Conservation (phyloP, 768 basidiomycete genomes). For the Boletus fagicola region DNA sequence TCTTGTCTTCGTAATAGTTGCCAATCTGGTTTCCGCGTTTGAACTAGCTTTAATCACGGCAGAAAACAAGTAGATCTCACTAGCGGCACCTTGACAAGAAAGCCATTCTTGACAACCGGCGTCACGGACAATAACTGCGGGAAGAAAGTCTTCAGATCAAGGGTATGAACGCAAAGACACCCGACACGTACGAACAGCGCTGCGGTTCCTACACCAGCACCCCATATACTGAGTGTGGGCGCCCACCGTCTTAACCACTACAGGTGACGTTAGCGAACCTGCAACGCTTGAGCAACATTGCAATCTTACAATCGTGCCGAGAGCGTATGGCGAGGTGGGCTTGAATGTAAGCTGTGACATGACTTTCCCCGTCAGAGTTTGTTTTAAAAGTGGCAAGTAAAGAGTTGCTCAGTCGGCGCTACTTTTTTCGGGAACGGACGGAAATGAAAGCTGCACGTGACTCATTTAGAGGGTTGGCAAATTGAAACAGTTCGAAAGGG, state of each 20-base stretch:
- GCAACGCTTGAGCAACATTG: neutral
- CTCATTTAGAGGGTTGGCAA: neutral
- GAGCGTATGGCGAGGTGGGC: conserved; percentile 37
- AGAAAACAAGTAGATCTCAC: conserved; percentile 43
- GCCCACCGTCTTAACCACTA: conserved; percentile 60
- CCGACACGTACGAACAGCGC: conserved; percentile 56
- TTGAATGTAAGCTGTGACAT: conserved; percentile 48
- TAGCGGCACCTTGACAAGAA: conserved; percentile 70
- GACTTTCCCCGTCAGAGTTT: neutral
- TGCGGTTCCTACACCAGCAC: conserved; percentile 62
- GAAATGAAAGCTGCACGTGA: conserved; percentile 23
- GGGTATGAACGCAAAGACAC: neutral
- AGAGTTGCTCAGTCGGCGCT: neutral
- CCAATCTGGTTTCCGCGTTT: conserved; percentile 48
- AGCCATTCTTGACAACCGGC: conserved; percentile 75
- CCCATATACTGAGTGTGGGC: conserved; percentile 66
- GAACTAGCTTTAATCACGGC: neutral
- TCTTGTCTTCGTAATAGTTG: conserved; percentile 74
- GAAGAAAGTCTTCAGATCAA: conserved; percentile 5
- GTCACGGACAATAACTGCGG: conserved; percentile 74
- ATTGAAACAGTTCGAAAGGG: neutral
- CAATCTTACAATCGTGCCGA: conserved; percentile 39
- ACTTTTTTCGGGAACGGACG: conserved; percentile 10
- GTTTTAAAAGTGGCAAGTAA: neutral
- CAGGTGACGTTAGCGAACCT: neutral